These are phyloP conservation scores for Geotrichum restrictum DNA, from an alignment of 1,139 yeast genomes.

Conservation along the genomic window DNA sequence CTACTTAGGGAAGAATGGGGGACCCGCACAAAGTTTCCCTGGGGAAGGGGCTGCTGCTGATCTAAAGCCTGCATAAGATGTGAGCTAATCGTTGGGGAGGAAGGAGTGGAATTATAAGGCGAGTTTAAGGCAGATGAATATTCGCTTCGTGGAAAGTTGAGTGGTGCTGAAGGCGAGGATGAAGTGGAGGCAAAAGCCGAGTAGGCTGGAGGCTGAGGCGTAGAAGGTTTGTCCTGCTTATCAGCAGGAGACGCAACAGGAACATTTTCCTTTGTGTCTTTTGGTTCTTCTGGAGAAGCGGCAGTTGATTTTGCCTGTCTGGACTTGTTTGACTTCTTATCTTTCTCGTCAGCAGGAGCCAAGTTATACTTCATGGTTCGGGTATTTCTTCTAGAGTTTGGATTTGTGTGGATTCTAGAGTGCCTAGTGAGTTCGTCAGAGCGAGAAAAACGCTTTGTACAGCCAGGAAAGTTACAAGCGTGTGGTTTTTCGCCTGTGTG, in stretches of 20 bases:
- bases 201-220: not conserved
- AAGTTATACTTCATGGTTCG: conserved; percentile 31
- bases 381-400: conserved; percentile 57
- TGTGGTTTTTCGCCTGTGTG: conserved; percentile 97
- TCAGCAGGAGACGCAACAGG: not conserved
- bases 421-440: conserved; percentile 91
- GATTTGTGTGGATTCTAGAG: conserved; percentile 79
- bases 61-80: conserved; percentile 15
- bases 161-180: not conserved
- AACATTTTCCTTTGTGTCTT: not conserved
- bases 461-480: conserved; percentile 80
- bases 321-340: not conserved
- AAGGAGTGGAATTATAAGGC: conserved; percentile 26
- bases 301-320: not conserved
- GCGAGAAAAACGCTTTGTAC: conserved; percentile 78
- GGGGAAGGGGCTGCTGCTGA: conserved; percentile 12
- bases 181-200: not conserved
- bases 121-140: conserved; percentile 24
- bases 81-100: conserved; percentile 23
- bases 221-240: not conserved
- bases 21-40: conserved; percentile 20
- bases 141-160: conserved; percentile 19
- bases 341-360: conserved; percentile 32
- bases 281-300: not conserved
- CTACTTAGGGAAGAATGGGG: conserved; percentile 1